Percentiles rank a stretch among this genome's conserved stretches.
These are phyloP conservation scores for Apostasia ramifera DNA, from an alignment of 106 monocot species.

Conservation along the genomic window DNA sequence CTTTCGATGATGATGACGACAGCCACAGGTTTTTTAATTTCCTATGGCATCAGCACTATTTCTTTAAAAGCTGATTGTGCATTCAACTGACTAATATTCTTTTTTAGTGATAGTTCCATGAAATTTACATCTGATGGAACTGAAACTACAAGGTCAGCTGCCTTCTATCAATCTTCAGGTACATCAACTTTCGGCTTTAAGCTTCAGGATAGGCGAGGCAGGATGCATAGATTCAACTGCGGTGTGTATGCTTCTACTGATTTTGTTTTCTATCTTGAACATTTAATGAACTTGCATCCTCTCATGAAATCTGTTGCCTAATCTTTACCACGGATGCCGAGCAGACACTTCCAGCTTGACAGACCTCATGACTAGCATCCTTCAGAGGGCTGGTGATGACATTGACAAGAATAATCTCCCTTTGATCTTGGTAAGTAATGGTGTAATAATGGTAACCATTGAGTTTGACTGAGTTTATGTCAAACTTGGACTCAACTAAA, in stretches of 20 bases:
- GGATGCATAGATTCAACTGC: constrained; percentile 87
- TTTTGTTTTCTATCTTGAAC: background rate
- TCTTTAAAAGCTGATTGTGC: background rate
- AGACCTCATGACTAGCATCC: constrained; percentile 64
- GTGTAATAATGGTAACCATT: too few relatives aligned
- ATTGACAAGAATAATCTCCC: constrained; percentile 70
- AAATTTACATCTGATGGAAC: constrained; percentile 56
- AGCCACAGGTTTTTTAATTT: constrained; percentile 25
- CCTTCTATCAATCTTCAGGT: constrained; percentile 28
- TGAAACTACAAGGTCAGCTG: constrained; percentile 27
- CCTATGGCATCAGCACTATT: background rate
- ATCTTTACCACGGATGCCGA: background rate
- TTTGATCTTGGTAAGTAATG: constrained; percentile 60
- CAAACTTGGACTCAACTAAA: too few relatives aligned
- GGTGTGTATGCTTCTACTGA: constrained; percentile 28
- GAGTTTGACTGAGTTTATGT: too few relatives aligned
- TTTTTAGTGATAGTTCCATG: constrained; percentile 57
- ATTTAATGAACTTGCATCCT: background rate
- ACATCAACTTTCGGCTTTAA: constrained; percentile 64
- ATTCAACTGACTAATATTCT: constrained; percentile 4
- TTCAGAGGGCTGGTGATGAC: constrained; percentile 71
- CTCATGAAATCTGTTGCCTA: background rate
- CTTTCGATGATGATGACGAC: constrained; percentile 49
- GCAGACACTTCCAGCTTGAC: constrained; percentile 69
- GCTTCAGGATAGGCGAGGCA: constrained; percentile 71